These are phyloP conservation scores for Yamadazyma membranifaciens DNA, from an alignment of 1,139 yeast species.

Conservation along the genomic window DNA sequence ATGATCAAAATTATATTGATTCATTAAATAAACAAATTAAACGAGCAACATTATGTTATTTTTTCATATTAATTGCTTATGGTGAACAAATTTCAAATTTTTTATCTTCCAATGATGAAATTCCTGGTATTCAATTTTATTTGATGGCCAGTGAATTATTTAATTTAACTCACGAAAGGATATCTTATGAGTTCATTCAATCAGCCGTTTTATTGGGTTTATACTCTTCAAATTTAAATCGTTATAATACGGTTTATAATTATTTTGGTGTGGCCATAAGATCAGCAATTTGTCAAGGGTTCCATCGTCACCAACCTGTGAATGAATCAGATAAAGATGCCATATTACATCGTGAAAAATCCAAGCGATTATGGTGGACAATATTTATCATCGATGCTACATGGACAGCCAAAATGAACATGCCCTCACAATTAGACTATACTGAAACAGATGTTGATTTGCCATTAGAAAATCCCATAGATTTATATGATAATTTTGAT, in stretches of 20 bases:
- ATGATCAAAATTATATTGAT: constrained; percentile 6
- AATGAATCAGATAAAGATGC: constrained; percentile 10
- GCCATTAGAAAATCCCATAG: constrained; percentile 34
- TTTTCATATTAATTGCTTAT: constrained; percentile 34
- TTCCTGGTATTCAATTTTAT: constrained; percentile 39
- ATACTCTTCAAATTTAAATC: constrained; percentile 46
- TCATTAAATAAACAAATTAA: constrained; percentile 10
- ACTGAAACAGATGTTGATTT: constrained; percentile 52
- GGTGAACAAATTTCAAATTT: constrained; percentile 32
- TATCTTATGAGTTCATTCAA: constrained; percentile 41
- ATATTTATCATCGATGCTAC: constrained; percentile 48
- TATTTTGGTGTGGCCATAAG: constrained; percentile 51
- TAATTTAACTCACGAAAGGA: constrained; percentile 39
- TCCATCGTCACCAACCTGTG: constrained; percentile 36
- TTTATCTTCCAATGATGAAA: constrained; percentile 12
- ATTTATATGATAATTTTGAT: constrained; percentile 32
- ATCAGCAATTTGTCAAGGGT: constrained; percentile 43
- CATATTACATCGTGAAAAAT: constrained; percentile 26
- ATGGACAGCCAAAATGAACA: constrained; percentile 46
- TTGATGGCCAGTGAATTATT: constrained; percentile 40
- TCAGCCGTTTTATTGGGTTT: constrained; percentile 46
- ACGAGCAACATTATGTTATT: constrained; percentile 24
- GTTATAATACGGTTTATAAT: constrained; percentile 49
- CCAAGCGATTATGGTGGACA: constrained; percentile 56
- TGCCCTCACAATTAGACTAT: constrained; percentile 42